Base-by-base conservation (phyloP, 2,329 filamentous ascomycete genomes). In the Botrytis pseudocinerea region DNA sequence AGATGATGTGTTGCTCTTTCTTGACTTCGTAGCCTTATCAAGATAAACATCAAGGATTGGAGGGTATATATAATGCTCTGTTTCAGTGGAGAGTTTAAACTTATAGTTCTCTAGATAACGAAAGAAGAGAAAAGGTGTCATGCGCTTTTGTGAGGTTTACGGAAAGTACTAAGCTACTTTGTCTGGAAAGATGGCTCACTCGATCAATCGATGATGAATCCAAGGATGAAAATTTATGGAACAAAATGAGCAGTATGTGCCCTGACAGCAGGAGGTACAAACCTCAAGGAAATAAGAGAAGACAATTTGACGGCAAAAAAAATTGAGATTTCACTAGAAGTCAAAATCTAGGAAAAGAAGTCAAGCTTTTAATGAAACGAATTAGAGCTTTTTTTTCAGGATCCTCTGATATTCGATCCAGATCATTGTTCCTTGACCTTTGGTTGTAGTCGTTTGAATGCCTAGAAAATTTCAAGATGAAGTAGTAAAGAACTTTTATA, bases 381-480 rank as follows among this genome's bases (percentile, higher is more conserved):
- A 51, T 51, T n/a, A 51, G 46, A 51, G 46, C 22, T 25, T n/a
- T 51, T 6, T 0, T 0, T 25, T 51, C 46, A 48, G 2, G 14
- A 1, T 42, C 14, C 40, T 42, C 9, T 25, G 0, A 12, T 0
- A 25, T 6, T 1, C 2, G 9, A 48, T 25, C 22, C 10, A 4
- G 1, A 25, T 25, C 12, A 48, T 48, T 7, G 22, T 12, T 48
- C 8, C 4, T 25, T 25, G 22, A 25, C 1, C 1, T 25, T 48
- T 48, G 9, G 22, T 10, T 48, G 9, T 25, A 25, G 38, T 48
- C 9, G 0, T 25, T 25, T 2, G 1, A 48, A 25, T 12, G 2
- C 2, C 9, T 22, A 20, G 44, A 46, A 20, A 22, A 46, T 46
- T 22, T 10, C 20, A 46, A 46, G 8, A 0, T 46, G 8, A 10